A percentile compares a stretch with the other conserved stretches of the same genome.
Evolutionary conservation across 2,329 filamentous ascomycete species (phyloP).

Genomic region (Chaetomiaceae sp.): DNA sequence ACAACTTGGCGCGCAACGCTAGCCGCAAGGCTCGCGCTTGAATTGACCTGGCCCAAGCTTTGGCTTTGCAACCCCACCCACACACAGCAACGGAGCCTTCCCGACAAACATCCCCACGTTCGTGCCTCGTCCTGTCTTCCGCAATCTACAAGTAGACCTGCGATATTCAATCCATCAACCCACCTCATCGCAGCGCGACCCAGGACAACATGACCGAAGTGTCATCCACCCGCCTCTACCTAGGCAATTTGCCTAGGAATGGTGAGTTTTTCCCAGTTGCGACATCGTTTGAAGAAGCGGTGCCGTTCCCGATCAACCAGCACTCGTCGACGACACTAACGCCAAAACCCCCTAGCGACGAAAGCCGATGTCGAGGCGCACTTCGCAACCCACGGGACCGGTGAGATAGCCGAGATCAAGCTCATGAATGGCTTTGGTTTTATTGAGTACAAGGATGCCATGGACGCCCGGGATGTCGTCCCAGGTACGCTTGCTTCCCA

Average conservation of each 20-base stretch:
- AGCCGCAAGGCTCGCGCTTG: not conserved
- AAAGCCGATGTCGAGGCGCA: conserved; percentile 95
- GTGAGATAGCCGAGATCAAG: conserved; percentile 98
- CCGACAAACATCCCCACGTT: conserved; percentile 14
- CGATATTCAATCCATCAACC: conserved; percentile 3
- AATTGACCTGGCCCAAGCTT: not conserved
- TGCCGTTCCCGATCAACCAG: not conserved
- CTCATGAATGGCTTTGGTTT: conserved; percentile 99
- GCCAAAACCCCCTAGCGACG: conserved; percentile 67
- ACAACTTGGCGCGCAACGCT: not conserved
- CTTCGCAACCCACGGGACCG: conserved; percentile 92
- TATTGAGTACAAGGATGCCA: conserved; percentile 97
- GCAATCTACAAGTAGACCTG: no score
- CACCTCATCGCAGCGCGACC: conserved; percentile 4
- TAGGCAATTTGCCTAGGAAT: conserved; percentile 95
- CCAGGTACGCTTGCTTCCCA: conserved; percentile 64
- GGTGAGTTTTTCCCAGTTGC: conserved; percentile 64
- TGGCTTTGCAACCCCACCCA: conserved; percentile 11
- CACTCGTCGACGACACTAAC: conserved; percentile 36
- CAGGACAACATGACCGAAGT: conserved; percentile 70
- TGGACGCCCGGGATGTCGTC: conserved; percentile 97
- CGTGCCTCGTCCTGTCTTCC: no score
- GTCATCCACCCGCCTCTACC: conserved; percentile 89
- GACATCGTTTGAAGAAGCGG: not conserved
- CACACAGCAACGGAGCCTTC: conserved; percentile 12